Conservation (phyloP, 2,329 filamentous ascomycete species). For the Colletotrichum paranaense region DNA sequence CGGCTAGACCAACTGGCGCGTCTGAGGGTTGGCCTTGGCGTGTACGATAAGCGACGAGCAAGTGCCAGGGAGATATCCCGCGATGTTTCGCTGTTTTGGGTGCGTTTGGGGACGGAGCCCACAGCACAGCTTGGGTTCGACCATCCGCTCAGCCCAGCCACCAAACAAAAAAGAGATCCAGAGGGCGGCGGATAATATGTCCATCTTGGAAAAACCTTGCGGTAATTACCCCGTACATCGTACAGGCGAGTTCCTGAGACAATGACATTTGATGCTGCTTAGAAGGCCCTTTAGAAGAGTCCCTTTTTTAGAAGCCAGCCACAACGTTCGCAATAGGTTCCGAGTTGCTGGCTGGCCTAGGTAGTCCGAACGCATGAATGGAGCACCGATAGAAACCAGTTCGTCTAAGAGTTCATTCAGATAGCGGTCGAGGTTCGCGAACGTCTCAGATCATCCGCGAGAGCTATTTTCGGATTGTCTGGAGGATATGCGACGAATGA, state of each 20-base stretch:
- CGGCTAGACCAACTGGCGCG: slow-evolving; percentile 19
- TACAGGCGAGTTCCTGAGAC: slow-evolving; percentile 4
- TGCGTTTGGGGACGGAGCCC: slow-evolving; percentile 19
- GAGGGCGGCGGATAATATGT: background rate
- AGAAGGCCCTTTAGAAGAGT: background rate
- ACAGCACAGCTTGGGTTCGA: slow-evolving; percentile 6
- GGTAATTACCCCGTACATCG: background rate
- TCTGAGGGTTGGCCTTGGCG: slow-evolving; percentile 29
- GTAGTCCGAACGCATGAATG: slow-evolving; percentile 21
- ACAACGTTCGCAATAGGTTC: background rate
- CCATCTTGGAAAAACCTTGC: slow-evolving; percentile 5
- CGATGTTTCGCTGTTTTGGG: slow-evolving; percentile 34
- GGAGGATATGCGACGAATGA: slow-evolving; percentile 18
- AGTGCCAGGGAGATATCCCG: slow-evolving; percentile 8
- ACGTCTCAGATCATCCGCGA: slow-evolving; percentile 30
- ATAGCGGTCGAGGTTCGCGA: slow-evolving; percentile 15
- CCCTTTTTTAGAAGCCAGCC: slow-evolving; percentile 26
- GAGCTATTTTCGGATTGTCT: slow-evolving; percentile 27
- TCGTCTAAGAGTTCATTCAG: slow-evolving; percentile 21
- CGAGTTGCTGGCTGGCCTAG: background rate
- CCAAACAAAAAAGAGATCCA: slow-evolving; percentile 13
- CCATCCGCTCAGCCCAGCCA: slow-evolving; percentile 13
- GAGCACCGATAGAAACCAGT: slow-evolving; percentile 7
- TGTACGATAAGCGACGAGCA: slow-evolving; percentile 27
- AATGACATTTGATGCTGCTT: background rate